Evolutionary conservation across 768 basidiomycete genomes (phyloP), one percentile per base, ranked within the genome.

Genomic region (Phylloporus arenicola): DNA sequence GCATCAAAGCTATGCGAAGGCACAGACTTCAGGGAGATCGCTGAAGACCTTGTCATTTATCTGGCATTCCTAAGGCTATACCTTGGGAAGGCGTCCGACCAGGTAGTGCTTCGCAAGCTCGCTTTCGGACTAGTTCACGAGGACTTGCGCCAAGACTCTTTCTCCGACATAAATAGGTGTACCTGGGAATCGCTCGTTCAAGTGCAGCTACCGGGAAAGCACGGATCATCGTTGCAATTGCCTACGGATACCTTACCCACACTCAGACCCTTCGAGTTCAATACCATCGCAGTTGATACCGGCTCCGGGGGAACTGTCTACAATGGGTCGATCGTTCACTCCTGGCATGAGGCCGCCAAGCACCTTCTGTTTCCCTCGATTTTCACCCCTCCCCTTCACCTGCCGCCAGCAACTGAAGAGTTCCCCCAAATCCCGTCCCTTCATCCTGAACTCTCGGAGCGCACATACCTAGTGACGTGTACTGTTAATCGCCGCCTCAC

Each of bases 401-500:
- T 58, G 10, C 50, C 62, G 4, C 48, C 64, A 3, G 62, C 62
- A 37, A 47, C 58, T 13, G 76, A 78, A 35, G 70, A 76, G 30
- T 78, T 75, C 50, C 70, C 76, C 12, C 81, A 82, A 57, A 75
- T 85, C 51, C 83, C 87, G 13, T 74, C 83, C 4, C 73, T 95
- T 29, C 90, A 87, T 37, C 96, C 96, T 12, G 92, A 96, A 59
- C 64, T 88, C 20, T 72, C 86, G 3, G 95, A 97, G 52, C 84
- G 86, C 62, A 98, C 93, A 20, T 97, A 80, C 79, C 82, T 98
- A 48, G 84, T 97, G 50, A 95, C 90, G 9, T 94, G 92, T 68
- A 82, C 84, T 6, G 93, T 96, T 68, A 98, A 97, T 72, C 83
- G 85, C 39, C 89, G 96, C 29, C 81, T 99, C 43, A 98, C 96